Evolutionary conservation across 2,329 filamentous ascomycete species (phyloP).

Genomic region (Capronia coronata): DNA sequence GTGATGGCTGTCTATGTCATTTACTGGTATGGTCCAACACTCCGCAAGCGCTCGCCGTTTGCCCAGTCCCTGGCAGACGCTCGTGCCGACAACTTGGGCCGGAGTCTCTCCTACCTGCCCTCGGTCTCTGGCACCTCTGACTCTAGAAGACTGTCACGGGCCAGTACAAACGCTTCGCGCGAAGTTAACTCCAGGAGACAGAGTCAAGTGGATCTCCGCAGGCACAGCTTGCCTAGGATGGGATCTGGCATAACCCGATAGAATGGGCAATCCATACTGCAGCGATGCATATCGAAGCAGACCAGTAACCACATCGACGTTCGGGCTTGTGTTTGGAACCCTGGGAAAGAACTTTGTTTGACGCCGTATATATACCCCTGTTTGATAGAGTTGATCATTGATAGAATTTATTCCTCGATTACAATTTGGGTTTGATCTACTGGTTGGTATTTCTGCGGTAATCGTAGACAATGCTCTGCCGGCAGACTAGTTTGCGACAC

Average conservation of each 20-base stretch:
- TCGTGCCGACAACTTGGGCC: conserved; percentile 31
- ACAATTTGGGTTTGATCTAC: no score
- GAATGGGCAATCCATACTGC: no score
- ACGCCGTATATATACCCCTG: no score
- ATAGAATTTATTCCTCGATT: no score
- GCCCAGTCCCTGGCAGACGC: conserved; percentile 55
- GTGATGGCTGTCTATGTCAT: conserved; percentile 60
- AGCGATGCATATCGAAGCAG: no score
- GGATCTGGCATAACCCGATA: conserved; percentile 13
- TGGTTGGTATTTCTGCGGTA: no score
- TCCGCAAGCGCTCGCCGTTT: conserved; percentile 58
- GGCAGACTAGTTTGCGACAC: no score
- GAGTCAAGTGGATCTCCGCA: conserved; percentile 18
- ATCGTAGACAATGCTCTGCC: no score
- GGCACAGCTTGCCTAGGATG: conserved; percentile 13
- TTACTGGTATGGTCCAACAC: conserved; percentile 56
- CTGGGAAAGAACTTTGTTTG: no score
- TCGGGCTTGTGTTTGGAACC: no score
- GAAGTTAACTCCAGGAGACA: conserved; percentile 16
- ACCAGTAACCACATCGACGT: no score
- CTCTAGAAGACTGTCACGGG: conserved; percentile 16
- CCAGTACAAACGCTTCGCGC: conserved; percentile 11
- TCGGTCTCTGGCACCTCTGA: conserved; percentile 22
- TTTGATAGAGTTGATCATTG: no score
- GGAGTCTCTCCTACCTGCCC: conserved; percentile 34